phyloP scores from a whole-genome alignment of 345 rosid genomes.

The Pistacia vera region DNA sequence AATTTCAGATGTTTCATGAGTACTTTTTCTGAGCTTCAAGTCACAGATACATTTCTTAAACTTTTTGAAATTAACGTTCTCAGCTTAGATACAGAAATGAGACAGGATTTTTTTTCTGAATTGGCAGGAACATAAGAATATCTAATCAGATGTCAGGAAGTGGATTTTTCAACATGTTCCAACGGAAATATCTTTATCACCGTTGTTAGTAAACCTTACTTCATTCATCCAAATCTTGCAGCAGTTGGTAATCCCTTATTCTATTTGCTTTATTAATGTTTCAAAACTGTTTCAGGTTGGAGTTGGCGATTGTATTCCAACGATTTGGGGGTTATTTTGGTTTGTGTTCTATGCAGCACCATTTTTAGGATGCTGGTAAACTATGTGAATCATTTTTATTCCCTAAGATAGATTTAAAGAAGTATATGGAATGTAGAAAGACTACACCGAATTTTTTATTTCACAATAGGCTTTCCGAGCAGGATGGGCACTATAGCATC shows the following conservation, averaged over 20 bases:
- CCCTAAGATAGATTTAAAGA: neutral
- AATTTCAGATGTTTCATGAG: neutral
- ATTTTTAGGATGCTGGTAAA: slow-evolving; percentile 44
- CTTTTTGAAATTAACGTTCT: neutral
- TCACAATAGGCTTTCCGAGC: slow-evolving; percentile 35
- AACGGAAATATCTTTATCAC: slow-evolving; percentile 25
- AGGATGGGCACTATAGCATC: slow-evolving; percentile 32
- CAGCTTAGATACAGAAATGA: neutral
- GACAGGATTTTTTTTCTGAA: neutral
- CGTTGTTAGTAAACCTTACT: slow-evolving; percentile 10
- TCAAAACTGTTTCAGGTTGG: slow-evolving; percentile 30
- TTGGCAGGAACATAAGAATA: slow-evolving; percentile 10
- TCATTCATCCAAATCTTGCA: neutral
- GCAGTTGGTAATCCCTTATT: neutral
- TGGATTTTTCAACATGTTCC: slow-evolving; percentile 28
- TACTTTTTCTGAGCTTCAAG: neutral
- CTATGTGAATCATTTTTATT: neutral
- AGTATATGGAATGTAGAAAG: neutral
- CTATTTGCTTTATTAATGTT: neutral
- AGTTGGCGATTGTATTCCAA: slow-evolving; percentile 45
- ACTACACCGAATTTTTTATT: neutral
- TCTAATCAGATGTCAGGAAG: slow-evolving; percentile 13
- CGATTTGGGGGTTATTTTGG: slow-evolving; percentile 48
- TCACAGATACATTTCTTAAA: neutral
- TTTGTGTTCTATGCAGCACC: slow-evolving; percentile 34